Evolutionary conservation across 306 rosid species (phyloP).

Genomic region (Benincasa hispida): DNA sequence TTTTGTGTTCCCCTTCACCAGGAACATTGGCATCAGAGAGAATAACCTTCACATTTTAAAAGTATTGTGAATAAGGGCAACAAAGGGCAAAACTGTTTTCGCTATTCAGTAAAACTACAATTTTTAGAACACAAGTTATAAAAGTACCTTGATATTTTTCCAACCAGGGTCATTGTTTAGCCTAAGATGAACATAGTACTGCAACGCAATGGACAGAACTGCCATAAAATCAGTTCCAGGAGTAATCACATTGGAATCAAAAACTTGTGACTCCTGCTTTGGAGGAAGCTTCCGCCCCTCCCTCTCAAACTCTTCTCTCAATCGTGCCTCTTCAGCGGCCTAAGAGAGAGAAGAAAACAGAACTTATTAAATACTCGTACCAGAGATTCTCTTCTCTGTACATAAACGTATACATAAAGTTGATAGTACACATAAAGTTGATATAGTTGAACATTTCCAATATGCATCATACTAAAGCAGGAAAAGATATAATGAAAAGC

Average conservation of each 20-base stretch:
- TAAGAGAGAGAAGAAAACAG: slow-evolving; percentile 13
- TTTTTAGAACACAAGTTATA: background rate
- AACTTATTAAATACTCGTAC: background rate
- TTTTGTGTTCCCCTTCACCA: slow-evolving; percentile 98
- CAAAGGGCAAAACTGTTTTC: background rate
- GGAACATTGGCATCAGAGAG: slow-evolving; percentile 99
- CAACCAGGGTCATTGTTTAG: slow-evolving; percentile 96
- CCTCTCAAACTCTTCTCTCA: slow-evolving; percentile 80
- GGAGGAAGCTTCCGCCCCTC: slow-evolving; percentile 99
- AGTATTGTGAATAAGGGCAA: background rate
- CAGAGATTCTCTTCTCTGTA: background rate
- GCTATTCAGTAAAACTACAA: background rate
- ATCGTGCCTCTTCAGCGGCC: slow-evolving; percentile 84
- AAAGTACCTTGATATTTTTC: slow-evolving; percentile 66
- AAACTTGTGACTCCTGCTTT: slow-evolving; percentile 48
- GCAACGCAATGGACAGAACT: slow-evolving; percentile 80
- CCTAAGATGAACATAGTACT: slow-evolving; percentile 92
- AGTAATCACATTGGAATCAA: slow-evolving; percentile 90
- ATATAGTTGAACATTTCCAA: background rate
- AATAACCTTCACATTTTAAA: slow-evolving; percentile 51
- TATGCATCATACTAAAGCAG: background rate
- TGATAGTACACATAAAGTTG: background rate
- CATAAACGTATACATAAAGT: background rate
- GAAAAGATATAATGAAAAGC: background rate
- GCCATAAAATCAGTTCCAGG: slow-evolving; percentile 98